Evolutionary conservation across 164 flowering plant species (phyloP), one percentile per base, ranked within the genome.

Genomic region (Vitis rupestris): DNA sequence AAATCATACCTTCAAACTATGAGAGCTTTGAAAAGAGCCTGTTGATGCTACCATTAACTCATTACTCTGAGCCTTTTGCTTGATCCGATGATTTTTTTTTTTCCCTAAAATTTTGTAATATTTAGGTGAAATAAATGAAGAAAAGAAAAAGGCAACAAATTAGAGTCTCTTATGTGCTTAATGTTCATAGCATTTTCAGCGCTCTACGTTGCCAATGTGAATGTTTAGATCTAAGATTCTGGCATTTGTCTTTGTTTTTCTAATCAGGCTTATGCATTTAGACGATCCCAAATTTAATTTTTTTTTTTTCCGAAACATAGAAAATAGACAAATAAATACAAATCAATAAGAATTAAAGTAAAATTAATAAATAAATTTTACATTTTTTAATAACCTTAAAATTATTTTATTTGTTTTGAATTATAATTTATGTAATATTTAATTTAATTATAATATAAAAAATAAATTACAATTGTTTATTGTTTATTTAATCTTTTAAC

Each of bases 1-100:
- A 19, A 61, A 71, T 9, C 66, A 70, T 82, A 82, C 85, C 85
- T 79, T 82, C 85, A 82, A 82, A 82, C 82, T 73, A 59, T 82
- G 85, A 81, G 47, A 70, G 67, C 14, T 61, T 8, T 10, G 1
- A 8, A 3, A 44, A 19, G 59, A 31, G 75, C 75, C 74, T 74
- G 77, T 74, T 79, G 82, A 79, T 82, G 81, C 61, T 11, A 78
- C 8, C 44, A 10, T 23, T 31, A 31, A 50, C 29, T 48, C 6
- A 19, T 12, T 53, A 50, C 19, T 57, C 85, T 80, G 81, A 82
- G 82, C 82, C 81, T 68, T 52, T 23, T 54, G 10, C 9, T 50
- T 31, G 11, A 14, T 8, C 48, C 4, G 13, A 3, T 1, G 8
- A 15, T n/a, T n/a, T 62, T 1, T 4, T 19, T 15, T 27, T 31